These are phyloP conservation scores for Globisporangium cederbergense DNA, from an alignment of 352 stramenopile species.

Conservation along the genomic window DNA sequence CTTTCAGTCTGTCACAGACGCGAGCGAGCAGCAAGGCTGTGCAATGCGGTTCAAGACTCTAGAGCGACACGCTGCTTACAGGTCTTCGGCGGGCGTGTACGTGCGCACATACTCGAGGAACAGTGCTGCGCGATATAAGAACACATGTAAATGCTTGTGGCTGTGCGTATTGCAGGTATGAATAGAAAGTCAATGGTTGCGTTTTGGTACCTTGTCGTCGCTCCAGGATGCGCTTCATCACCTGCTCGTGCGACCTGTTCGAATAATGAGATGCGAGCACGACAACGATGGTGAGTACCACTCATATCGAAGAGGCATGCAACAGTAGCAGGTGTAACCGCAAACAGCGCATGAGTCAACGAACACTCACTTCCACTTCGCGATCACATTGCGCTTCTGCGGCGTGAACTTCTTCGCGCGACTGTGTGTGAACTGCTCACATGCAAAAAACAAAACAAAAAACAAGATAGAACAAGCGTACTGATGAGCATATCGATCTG, in stretches of 20 bases:
- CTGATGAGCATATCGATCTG: not conserved
- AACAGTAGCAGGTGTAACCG: not conserved
- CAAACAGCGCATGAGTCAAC: not conserved
- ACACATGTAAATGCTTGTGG: not conserved
- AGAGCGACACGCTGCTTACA: conserved; percentile 3
- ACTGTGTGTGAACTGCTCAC: conserved; percentile 33
- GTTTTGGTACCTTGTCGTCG: conserved; percentile 29
- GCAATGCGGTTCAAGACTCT: too few relatives aligned
- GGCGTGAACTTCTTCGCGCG: conserved; percentile 35
- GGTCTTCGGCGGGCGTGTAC: conserved; percentile 37
- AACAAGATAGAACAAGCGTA: not conserved
- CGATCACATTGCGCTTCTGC: conserved; percentile 33
- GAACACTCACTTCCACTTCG: conserved; percentile 29
- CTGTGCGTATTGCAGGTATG: not conserved
- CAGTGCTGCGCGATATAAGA: conserved; percentile 20
- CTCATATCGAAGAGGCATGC: not conserved
- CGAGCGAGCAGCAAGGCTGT: too few relatives aligned
- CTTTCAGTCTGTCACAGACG: too few relatives aligned
- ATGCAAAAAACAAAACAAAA: conserved; percentile 5
- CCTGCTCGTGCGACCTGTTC: conserved; percentile 35
- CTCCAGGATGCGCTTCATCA: conserved; percentile 30
- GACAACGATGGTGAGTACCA: not conserved
- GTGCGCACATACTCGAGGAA: conserved; percentile 45
- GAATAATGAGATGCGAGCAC: conserved; percentile 6
- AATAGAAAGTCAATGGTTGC: not conserved